A percentile compares a stretch with the other conserved stretches of the same genome.
phyloP scores from a whole-genome alignment of 2,329 filamentous ascomycete genomes.

The Pseudopyricularia javanii region DNA sequence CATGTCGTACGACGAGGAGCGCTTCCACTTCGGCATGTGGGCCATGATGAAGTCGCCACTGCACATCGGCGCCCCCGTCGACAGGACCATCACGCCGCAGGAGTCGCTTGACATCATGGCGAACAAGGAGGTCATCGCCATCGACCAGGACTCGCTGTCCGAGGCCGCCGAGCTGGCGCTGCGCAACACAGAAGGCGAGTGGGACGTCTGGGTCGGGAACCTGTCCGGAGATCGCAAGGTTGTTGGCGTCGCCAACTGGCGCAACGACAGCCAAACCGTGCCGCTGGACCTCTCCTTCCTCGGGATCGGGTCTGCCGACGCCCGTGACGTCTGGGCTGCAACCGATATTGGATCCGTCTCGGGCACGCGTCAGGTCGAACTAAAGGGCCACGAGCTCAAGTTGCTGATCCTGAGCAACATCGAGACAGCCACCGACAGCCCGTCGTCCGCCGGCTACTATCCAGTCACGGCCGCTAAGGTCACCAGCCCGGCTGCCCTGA shows the following conservation, averaged over 20 bases:
- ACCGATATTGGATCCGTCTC: conserved; percentile 19
- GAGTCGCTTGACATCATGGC: conserved; percentile 28
- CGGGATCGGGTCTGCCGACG: conserved; percentile 24
- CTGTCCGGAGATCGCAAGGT: conserved; percentile 29
- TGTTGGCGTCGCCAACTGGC: conserved; percentile 36
- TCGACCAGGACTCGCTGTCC: conserved; percentile 43
- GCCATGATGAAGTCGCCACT: conserved; percentile 38
- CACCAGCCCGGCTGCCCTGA: conserved; percentile 19
- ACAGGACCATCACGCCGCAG: conserved; percentile 20
- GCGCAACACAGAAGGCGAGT: conserved; percentile 32
- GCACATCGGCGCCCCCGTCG: conserved; percentile 30
- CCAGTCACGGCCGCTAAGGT: conserved; percentile 21
- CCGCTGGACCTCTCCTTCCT: conserved; percentile 26
- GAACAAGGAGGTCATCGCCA: conserved; percentile 41
- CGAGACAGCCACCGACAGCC: conserved; percentile 8
- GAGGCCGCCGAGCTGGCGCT: conserved; percentile 36
- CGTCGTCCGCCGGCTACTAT: conserved; percentile 23
- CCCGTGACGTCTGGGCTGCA: conserved; percentile 26
- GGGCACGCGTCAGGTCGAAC: conserved; percentile 17
- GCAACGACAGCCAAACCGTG: conserved; percentile 26
- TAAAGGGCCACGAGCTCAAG: conserved; percentile 25
- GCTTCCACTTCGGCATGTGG: conserved; percentile 40
- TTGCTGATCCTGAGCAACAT: conserved; percentile 24
- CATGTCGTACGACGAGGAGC: conserved; percentile 31
- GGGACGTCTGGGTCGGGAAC: conserved; percentile 37